Percentiles rank a stretch among this genome's conserved stretches.
Evolutionary conservation across 805 yeast genomes (phyloP).

Genomic region (Sungouiozyma intestinalis): DNA sequence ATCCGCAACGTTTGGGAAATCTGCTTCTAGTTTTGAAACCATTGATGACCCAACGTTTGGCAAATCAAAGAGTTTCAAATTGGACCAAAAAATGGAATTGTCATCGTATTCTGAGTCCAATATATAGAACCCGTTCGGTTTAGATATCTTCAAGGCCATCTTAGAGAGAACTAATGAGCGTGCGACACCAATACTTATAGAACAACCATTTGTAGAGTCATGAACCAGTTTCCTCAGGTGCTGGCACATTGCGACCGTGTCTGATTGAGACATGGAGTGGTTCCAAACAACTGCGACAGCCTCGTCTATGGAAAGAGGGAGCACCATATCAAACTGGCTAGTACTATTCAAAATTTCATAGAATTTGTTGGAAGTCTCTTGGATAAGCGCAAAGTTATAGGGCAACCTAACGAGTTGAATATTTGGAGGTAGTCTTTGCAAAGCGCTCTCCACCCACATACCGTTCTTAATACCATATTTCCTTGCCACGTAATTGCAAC

Average conservation of each 20-base stretch:
- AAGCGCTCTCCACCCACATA: constrained; percentile 75
- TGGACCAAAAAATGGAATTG: constrained; percentile 21
- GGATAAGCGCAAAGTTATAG: constrained; percentile 69
- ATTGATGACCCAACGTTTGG: constrained; percentile 59
- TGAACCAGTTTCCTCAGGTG: constrained; percentile 34
- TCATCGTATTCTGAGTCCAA: constrained; percentile 29
- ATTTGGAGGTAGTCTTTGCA: constrained; percentile 45
- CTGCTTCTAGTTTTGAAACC: constrained; percentile 33
- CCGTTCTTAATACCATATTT: constrained; percentile 73
- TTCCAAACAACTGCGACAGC: constrained; percentile 38
- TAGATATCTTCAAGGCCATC: constrained; percentile 60
- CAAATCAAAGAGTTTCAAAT: constrained; percentile 29
- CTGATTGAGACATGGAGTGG: not conserved
- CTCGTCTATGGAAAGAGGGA: constrained; percentile 89
- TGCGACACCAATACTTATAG: constrained; percentile 75
- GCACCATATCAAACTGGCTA: constrained; percentile 31
- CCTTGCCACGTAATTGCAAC: constrained; percentile 86
- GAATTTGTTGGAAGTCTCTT: constrained; percentile 48
- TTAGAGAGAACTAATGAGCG: constrained; percentile 68
- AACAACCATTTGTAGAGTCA: constrained; percentile 40
- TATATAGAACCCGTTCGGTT: constrained; percentile 59
- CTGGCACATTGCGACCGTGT: constrained; percentile 14
- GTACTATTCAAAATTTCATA: constrained; percentile 42
- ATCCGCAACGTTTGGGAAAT: constrained; percentile 2
- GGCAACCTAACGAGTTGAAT: constrained; percentile 44